Base-by-base conservation (phyloP, 2,329 filamentous ascomycete genomes). In the Chrysoporthe puriensis region DNA sequence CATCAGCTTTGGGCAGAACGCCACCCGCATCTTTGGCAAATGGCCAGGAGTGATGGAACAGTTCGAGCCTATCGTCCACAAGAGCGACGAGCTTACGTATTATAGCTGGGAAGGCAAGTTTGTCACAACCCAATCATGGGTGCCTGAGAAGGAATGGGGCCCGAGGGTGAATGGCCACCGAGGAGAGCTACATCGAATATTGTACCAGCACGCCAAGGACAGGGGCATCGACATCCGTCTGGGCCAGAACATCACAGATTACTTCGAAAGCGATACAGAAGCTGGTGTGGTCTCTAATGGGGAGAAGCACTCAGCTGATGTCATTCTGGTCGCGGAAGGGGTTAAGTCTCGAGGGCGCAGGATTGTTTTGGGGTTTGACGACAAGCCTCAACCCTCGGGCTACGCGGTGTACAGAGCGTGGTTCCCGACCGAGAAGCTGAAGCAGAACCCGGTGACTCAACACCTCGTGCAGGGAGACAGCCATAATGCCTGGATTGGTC, bases 1-100 rank as follows among this genome's bases (percentile, higher is more conserved):
- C 66, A 84, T 85, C 70, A 83, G 80, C 54, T 87, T 87, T 72
- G 85, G 84, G 1, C 82, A 85, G 18, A 89, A 88, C 73, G 83
- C 83, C 9, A 83, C 84, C 4, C 82, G 84, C 44, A 86, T 89
- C 67, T 85, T 88, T 74, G 75, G 80, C 58, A 81, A 83, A n/a
- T 89, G 86, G 76, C 82, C 84, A 18, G 79, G 80, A 18, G 80
- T 88, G 5, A 78, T 79, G 8, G 80, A 80, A 43, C 76, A 80
- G 62, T 78, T 88, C 67, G 80, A 83, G 60, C 77, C 79, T 1
- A 79, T 88, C 40, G 84, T 83, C 70, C 85, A 82, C 68, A 77
- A 79, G 2, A 75, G 84, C 32, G 77, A 80, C 21, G 76, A 75
- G 16, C 59, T 73, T 66, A 74, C 69, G 63, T 84, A 80, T 69